Evolutionary conservation across 2,329 filamentous ascomycete genomes (phyloP), one percentile per base, ranked within the genome.

Genomic region (Coniochaeta sp.): DNA sequence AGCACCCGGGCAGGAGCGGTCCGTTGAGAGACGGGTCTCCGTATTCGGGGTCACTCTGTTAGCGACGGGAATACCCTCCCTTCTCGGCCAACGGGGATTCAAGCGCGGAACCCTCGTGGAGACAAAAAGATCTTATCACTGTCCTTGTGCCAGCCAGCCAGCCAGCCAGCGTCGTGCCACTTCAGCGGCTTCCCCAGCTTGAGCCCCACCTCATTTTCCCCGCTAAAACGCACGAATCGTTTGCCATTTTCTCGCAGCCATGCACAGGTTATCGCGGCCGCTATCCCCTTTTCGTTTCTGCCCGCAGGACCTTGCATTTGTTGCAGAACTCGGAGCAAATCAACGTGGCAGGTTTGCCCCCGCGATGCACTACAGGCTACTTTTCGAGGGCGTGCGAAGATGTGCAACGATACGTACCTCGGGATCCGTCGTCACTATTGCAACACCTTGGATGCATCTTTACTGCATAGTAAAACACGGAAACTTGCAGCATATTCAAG

Each of bases 1-100:
- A 52, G 47, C 19, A n/a, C 14, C 47, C 8, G 47, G 47, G 22
- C 47, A 52, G 24, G 47, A 52, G 24, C 47, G 47, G 47, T 52
- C 47, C 47, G 47, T 14, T 8, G 6, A 47, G 43, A 47, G n/a
- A 47, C 43, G 19, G 43, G 8, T 6, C 43, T 52, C 47, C 47
- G 47, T 52, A 31, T 28, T 52, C 47, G 26, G 47, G 22, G 47
- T 6, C 11, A 3, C 22, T 52, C 47, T 47, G 26, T 12, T 52
- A 52, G 47, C 47, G 47, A 52, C 47, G 47, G 47, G 47, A 52
- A 52, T 31, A 52, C 47, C 47, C 43, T 47, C 43, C 43, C 43
- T 47, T 47, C 43, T 47, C 43, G 43, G 43, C 43, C 43, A 47
- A 47, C 22, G 19, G 7, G 24, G 2, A 22, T 47, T n/a, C 43